These are phyloP conservation scores for Pharnaceum exiguum DNA, from an alignment of 148 eudicot species.

Conservation along the genomic window DNA sequence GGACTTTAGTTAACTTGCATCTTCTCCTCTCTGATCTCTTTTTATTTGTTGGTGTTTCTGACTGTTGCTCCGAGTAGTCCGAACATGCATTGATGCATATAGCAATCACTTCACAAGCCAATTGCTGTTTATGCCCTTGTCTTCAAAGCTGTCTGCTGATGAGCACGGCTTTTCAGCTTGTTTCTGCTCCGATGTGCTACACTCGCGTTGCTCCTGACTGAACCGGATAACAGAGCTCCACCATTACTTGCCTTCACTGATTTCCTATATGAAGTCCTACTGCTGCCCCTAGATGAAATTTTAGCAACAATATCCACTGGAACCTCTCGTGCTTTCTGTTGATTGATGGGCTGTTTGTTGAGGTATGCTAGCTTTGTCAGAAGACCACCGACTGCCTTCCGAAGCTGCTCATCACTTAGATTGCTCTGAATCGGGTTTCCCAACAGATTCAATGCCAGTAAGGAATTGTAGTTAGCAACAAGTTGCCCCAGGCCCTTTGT, in stretches of 20 bases:
- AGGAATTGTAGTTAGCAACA: conserved; percentile 80
- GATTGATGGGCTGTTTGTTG: conserved; percentile 82
- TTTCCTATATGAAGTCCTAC: conserved; percentile 38
- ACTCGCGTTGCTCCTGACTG: conserved; percentile 23
- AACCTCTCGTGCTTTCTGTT: conserved; percentile 78
- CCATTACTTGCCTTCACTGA: conserved; percentile 37
- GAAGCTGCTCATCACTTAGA: conserved; percentile 68
- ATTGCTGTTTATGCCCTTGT: conserved; percentile 1
- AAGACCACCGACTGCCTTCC: conserved; percentile 69
- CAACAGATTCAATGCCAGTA: conserved; percentile 66
- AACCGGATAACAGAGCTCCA: conserved; percentile 24
- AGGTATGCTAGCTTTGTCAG: conserved; percentile 85
- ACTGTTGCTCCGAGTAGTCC: too few relatives aligned
- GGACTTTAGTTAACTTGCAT: too few relatives aligned
- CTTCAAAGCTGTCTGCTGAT: conserved; percentile 27
- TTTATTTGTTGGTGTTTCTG: too few relatives aligned
- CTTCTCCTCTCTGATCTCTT: too few relatives aligned
- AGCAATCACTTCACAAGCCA: too few relatives aligned
- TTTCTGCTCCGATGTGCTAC: conserved; percentile 38
- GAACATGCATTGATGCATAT: conserved; percentile 1
- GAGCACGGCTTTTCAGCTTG: conserved; percentile 29
- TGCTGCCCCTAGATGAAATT: conserved; percentile 54
- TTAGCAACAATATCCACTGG: conserved; percentile 51
- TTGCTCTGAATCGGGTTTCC: conserved; percentile 76
- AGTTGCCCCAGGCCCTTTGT: conserved; percentile 82